Conservation (phyloP, 1,139 yeast species). For the Scheffersomyces quercinus region DNA sequence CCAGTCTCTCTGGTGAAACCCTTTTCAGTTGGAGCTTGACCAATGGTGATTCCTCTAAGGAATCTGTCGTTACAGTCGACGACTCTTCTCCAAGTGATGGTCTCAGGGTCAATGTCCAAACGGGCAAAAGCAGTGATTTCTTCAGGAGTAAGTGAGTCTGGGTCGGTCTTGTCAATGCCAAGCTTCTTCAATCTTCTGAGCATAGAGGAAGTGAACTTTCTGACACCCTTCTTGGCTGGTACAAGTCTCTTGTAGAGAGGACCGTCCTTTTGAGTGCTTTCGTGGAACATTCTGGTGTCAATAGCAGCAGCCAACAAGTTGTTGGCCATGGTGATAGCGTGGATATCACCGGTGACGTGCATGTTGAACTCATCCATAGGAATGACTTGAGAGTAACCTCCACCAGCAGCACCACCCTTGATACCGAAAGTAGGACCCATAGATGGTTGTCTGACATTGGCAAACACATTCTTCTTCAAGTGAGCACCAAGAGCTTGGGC, state of each 20-base stretch:
- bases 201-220: constrained; percentile 80
- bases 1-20: constrained; percentile 90
- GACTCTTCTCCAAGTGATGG: constrained; percentile 96
- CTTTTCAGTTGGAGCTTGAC: constrained; percentile 93
- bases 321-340: constrained; percentile 95
- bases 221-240: constrained; percentile 80
- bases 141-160: constrained; percentile 77
- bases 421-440: constrained; percentile 99
- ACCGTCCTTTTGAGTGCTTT: constrained; percentile 86
- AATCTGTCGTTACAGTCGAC: constrained; percentile 96
- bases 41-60: constrained; percentile 87
- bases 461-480: constrained; percentile 81
- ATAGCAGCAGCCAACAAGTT: constrained; percentile 96
- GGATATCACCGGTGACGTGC: constrained; percentile 98
- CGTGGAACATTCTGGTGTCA: constrained; percentile 98
- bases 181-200: constrained; percentile 73
- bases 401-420: constrained; percentile 99
- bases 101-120: constrained; percentile 88
- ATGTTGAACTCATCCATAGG: constrained; percentile 99
- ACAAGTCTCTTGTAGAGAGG: constrained; percentile 85
- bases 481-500: constrained; percentile 97
- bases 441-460: constrained; percentile 96
- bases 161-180: constrained; percentile 79
- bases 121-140: constrained; percentile 78
- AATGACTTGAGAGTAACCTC: constrained; percentile 97